Evolutionary conservation across 352 stramenopile genomes (phyloP).

Genomic region (Globisporangium yorkense): DNA sequence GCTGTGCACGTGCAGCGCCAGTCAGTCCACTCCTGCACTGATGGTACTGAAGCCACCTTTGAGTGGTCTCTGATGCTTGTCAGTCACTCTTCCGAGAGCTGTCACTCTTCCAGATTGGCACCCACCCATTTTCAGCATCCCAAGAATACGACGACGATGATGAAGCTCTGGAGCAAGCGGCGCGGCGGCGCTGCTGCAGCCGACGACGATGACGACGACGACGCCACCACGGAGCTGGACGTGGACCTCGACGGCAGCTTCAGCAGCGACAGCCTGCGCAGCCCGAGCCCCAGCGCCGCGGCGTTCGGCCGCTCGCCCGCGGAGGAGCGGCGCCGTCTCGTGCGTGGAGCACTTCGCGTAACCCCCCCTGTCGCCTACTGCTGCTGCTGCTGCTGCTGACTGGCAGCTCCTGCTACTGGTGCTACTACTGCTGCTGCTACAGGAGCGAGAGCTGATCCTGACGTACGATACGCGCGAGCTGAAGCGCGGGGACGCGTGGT

Average conservation of each 20-base stretch:
- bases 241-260: constrained; percentile 15
- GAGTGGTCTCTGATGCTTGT: not conserved
- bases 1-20: too few relatives aligned
- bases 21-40: too few relatives aligned
- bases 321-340: constrained; percentile 22
- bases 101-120: not conserved
- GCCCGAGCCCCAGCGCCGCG: constrained; percentile 4
- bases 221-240: constrained; percentile 19
- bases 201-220: constrained; percentile 4
- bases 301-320: constrained; percentile 17
- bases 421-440: not conserved
- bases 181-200: not conserved
- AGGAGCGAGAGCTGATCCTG: constrained; percentile 67
- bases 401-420: too few relatives aligned
- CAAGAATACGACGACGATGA: constrained; percentile 6
- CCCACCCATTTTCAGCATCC: not conserved
- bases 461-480: constrained; percentile 61
- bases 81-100: not conserved
- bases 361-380: not conserved
- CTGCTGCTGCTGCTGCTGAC: not conserved
- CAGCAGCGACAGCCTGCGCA: constrained; percentile 4
- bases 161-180: constrained; percentile 18
- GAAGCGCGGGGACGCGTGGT: constrained; percentile 66
- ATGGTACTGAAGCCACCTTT: too few relatives aligned
- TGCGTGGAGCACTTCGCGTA: constrained; percentile 2